Percentiles rank a stretch among this genome's conserved stretches.
Evolutionary conservation across 2,329 filamentous ascomycete species (phyloP).

Genomic region (Clarireedia paspali): DNA sequence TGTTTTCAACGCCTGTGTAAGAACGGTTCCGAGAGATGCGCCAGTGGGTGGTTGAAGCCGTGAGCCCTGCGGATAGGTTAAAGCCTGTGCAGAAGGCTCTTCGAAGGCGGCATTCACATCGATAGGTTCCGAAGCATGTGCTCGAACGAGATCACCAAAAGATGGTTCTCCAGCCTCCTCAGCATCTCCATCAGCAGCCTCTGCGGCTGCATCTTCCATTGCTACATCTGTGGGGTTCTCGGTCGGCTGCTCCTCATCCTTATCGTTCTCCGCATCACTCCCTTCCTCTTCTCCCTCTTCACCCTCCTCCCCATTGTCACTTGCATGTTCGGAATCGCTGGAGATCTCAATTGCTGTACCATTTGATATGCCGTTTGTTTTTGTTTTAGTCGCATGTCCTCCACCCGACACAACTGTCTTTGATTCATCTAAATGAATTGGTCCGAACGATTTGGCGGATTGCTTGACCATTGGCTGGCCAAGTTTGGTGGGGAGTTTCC

Average conservation of each 20-base stretch:
- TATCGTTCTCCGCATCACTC: slow-evolving; percentile 37
- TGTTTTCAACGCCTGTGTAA: slow-evolving; percentile 85
- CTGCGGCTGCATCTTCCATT: slow-evolving; percentile 32
- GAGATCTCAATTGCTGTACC: slow-evolving; percentile 45
- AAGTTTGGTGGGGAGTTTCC: slow-evolving; percentile 51
- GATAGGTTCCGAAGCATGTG: slow-evolving; percentile 61
- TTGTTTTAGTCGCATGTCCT: slow-evolving; percentile 17
- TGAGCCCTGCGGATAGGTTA: slow-evolving; percentile 20
- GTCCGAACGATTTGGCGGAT: slow-evolving; percentile 43
- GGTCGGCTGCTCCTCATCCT: slow-evolving; percentile 32
- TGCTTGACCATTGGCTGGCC: slow-evolving; percentile 47
- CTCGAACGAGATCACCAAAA: slow-evolving; percentile 78
- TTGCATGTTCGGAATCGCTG: slow-evolving; percentile 42
- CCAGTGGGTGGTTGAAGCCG: slow-evolving; percentile 46
- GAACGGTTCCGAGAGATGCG: slow-evolving; percentile 82
- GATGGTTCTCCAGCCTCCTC: slow-evolving; percentile 46
- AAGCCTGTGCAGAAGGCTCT: slow-evolving; percentile 19
- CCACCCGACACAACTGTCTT: slow-evolving; percentile 42
- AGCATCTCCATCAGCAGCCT: slow-evolving; percentile 30
- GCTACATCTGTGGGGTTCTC: slow-evolving; percentile 28
- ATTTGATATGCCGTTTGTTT: slow-evolving; percentile 15
- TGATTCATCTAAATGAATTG: slow-evolving; percentile 50
- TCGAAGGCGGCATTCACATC: slow-evolving; percentile 62
- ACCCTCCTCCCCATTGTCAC: slow-evolving; percentile 38
- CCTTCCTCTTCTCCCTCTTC: slow-evolving; percentile 35